Evolutionary conservation across 331 rosid genomes (phyloP).

Genomic region (Phaseolus coccineus): DNA sequence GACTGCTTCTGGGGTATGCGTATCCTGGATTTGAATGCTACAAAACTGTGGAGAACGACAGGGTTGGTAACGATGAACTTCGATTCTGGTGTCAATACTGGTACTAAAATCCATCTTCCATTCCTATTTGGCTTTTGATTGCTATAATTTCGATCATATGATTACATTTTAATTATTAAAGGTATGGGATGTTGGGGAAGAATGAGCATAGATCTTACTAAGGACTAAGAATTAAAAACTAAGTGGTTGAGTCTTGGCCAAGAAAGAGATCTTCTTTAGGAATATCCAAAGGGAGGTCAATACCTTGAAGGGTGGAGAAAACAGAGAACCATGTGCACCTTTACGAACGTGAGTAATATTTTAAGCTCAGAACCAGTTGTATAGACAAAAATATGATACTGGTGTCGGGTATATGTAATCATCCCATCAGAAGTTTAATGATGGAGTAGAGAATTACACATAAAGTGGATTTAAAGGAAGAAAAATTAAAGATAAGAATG

Average conservation of each 20-base stretch:
- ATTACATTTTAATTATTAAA: background rate
- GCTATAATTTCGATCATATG: background rate
- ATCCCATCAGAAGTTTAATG: background rate
- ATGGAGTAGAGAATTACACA: background rate
- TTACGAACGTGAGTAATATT: constrained; percentile 29
- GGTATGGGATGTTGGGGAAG: constrained; percentile 24
- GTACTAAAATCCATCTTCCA: constrained; percentile 48
- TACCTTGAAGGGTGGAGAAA: constrained; percentile 30
- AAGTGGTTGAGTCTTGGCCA: constrained; percentile 23
- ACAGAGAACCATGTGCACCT: constrained; percentile 41
- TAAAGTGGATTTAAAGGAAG: background rate
- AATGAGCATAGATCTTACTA: constrained; percentile 11
- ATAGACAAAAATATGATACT: background rate
- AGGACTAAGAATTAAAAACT: constrained; percentile 17
- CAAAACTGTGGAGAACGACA: constrained; percentile 71
- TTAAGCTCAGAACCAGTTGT: constrained; percentile 5
- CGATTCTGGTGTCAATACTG: constrained; percentile 97
- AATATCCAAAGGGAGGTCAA: constrained; percentile 36
- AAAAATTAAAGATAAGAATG: background rate
- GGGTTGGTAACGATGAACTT: constrained; percentile 72
- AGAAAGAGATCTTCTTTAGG: constrained; percentile 38
- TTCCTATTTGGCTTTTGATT: constrained; percentile 2
- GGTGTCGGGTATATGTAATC: constrained; percentile 21
- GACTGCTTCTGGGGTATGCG: constrained; percentile 87
- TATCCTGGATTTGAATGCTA: constrained; percentile 96